phyloP scores from a whole-genome alignment of 345 rosid genomes.

The Streptanthus diversifolius region DNA sequence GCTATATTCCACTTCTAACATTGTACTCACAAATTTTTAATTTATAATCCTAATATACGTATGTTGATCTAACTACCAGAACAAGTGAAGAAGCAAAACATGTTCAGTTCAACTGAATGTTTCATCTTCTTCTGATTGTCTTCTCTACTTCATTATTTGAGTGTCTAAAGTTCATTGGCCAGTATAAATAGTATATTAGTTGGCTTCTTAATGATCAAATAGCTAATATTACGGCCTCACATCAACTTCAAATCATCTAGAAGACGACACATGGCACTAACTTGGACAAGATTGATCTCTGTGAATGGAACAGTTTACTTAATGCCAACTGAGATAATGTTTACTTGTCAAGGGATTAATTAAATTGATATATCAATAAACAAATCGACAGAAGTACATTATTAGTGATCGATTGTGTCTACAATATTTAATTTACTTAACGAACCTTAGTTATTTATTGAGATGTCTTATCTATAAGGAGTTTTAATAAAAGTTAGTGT shows the following conservation, averaged over 20 bases:
- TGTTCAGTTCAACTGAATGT: conserved; percentile 36
- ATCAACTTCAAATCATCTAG: conserved; percentile 12
- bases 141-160: conserved; percentile 26
- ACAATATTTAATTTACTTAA: not conserved
- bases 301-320: conserved; percentile 35
- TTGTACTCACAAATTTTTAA: not conserved
- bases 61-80: not conserved
- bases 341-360: conserved; percentile 2
- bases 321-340: conserved; percentile 20
- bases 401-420: conserved; percentile 1
- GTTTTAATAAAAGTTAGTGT: not conserved
- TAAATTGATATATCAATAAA: not conserved
- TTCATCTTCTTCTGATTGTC: conserved; percentile 35
- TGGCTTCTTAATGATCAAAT: conserved; percentile 6
- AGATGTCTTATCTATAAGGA: not conserved
- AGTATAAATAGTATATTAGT: not conserved
- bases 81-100: conserved; percentile 37
- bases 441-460: not conserved
- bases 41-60: not conserved
- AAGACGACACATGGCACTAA: conserved; percentile 27
- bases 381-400: conserved; percentile 5
- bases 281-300: conserved; percentile 24
- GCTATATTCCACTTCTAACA: not conserved
- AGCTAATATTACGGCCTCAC: conserved; percentile 16
- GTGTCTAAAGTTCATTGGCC: conserved; percentile 27